Evolutionary conservation across 805 yeast species (phyloP).

Genomic region (Maudiozyma turicensis): DNA sequence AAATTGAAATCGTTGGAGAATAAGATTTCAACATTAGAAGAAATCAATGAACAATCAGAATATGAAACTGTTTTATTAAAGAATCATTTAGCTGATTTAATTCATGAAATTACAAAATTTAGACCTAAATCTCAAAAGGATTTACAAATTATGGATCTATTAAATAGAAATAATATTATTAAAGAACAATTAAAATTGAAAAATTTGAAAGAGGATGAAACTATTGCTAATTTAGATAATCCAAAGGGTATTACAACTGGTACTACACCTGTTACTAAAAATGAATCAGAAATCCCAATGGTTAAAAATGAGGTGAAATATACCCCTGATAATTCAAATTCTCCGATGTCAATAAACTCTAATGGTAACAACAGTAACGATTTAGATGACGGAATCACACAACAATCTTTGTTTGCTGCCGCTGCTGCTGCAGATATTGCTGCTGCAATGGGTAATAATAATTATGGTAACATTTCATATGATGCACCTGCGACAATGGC

Average conservation of each 20-base stretch:
- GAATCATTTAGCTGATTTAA: slow-evolving; percentile 65
- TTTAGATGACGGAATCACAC: background rate
- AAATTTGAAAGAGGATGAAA: slow-evolving; percentile 1
- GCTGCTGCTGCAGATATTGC: background rate
- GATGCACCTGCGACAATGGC: too few relatives aligned
- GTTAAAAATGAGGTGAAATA: background rate
- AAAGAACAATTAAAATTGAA: background rate
- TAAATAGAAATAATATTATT: background rate
- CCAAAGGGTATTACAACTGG: background rate
- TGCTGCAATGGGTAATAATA: background rate
- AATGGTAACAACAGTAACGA: background rate
- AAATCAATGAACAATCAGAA: slow-evolving; percentile 54
- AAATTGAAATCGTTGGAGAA: slow-evolving; percentile 80
- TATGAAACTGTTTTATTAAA: slow-evolving; percentile 67
- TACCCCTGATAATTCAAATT: background rate
- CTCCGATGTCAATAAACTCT: background rate
- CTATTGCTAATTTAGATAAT: background rate
- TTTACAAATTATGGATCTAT: slow-evolving; percentile 6
- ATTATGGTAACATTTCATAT: background rate
- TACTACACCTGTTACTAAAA: background rate
- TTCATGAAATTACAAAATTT: slow-evolving; percentile 58
- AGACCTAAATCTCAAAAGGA: slow-evolving; percentile 32
- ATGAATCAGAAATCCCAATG: background rate
- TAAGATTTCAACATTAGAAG: slow-evolving; percentile 63
- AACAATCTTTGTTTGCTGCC: background rate